These are phyloP conservation scores for Alternaria gaisen DNA, from an alignment of 2,329 filamentous ascomycete genomes.

Conservation along the genomic window DNA sequence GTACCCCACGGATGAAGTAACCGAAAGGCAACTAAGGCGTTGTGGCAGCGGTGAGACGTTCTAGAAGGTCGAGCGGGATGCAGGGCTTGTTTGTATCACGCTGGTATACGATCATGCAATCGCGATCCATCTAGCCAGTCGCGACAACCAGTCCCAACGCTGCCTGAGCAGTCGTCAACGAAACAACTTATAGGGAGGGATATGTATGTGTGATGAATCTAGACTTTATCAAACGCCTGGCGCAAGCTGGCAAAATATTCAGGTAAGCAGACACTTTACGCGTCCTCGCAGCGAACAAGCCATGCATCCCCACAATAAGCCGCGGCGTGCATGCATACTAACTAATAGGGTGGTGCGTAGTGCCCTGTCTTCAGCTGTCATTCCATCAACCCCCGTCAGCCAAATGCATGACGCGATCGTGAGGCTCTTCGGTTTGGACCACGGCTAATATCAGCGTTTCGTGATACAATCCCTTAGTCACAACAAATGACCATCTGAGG, in stretches of 20 bases:
- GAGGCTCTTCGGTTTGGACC: background rate
- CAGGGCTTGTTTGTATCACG: conserved; percentile 6
- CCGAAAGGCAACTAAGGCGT: conserved; percentile 12
- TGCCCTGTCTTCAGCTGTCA: conserved; percentile 1
- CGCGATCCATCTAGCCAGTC: background rate
- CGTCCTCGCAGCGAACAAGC: conserved; percentile 14
- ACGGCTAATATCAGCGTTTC: conserved; percentile 2
- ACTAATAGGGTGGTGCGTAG: conserved; percentile 2
- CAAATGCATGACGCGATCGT: conserved; percentile 7
- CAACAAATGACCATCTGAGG: background rate
- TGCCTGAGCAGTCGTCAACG: background rate
- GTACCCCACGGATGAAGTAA: conserved; percentile 8
- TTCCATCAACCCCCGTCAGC: background rate
- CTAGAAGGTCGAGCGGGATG: conserved; percentile 17
- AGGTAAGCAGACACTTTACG: conserved; percentile 11
- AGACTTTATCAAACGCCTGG: background rate
- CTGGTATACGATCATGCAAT: conserved; percentile 5
- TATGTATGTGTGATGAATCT: background rate
- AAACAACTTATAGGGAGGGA: background rate
- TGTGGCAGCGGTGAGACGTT: conserved; percentile 20
- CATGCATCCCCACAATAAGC: conserved; percentile 11
- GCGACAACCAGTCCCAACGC: background rate
- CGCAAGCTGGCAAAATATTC: background rate
- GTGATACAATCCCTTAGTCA: background rate
- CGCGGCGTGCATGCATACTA: conserved; percentile 15